phyloP scores from a whole-genome alignment of 768 basidiomycete genomes.

The Boletus edulis region DNA sequence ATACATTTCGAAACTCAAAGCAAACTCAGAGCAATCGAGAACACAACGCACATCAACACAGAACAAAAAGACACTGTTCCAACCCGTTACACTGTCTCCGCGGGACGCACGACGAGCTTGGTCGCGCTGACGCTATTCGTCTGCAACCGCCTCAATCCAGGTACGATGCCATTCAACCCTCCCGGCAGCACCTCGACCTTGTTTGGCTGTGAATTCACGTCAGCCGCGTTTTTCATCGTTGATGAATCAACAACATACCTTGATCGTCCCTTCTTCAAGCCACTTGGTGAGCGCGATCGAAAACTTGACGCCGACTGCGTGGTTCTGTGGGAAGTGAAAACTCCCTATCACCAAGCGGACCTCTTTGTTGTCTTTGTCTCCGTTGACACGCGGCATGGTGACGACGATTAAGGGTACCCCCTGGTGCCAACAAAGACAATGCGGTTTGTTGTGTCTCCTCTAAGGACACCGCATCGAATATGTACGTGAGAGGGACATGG shows the following conservation, averaged over 20 bases:
- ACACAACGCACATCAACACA: no score
- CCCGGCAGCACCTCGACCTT: constrained; percentile 36
- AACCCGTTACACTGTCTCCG: constrained; percentile 4
- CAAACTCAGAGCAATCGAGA: no score
- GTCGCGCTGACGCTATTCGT: constrained; percentile 33
- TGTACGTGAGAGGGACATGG: constrained; percentile 1
- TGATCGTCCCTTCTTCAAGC: constrained; percentile 19
- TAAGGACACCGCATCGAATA: constrained; percentile 32
- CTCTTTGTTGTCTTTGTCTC: not conserved
- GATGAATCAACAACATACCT: not conserved
- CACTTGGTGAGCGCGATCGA: constrained; percentile 9
- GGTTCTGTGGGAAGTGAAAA: constrained; percentile 3
- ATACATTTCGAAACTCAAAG: no score
- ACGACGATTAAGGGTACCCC: constrained; percentile 30
- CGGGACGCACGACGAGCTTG: constrained; percentile 37
- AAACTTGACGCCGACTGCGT: constrained; percentile 10
- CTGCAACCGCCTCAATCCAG: constrained; percentile 32
- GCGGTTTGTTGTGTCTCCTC: constrained; percentile 32
- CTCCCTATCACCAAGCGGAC: not conserved
- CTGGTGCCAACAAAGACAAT: constrained; percentile 28
- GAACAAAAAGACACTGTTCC: no score
- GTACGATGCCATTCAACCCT: constrained; percentile 34
- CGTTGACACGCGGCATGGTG: not conserved
- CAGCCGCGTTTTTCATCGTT: no score
- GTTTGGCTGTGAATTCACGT: constrained; percentile 29